A percentile compares a stretch with the other conserved stretches of the same genome.
Evolutionary conservation across 345 rosid genomes (phyloP).

Genomic region (Microthlaspi erraticum): DNA sequence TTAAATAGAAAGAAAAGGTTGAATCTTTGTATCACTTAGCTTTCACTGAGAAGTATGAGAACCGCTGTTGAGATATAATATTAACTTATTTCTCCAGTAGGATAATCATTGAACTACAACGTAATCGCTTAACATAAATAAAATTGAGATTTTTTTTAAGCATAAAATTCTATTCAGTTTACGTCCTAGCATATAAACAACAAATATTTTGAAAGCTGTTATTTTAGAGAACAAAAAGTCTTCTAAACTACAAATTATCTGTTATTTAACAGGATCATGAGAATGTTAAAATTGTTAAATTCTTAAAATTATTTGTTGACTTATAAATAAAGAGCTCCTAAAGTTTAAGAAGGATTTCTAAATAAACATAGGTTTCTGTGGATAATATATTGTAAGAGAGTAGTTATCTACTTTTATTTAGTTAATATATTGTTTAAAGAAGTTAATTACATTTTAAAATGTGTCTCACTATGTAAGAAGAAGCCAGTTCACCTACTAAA

Average conservation of each 20-base stretch:
- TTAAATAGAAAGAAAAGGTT: neutral
- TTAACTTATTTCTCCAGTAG: neutral
- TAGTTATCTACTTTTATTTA: too few relatives aligned
- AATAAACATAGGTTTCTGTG: neutral
- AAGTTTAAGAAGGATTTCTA: neutral
- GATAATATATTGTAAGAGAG: too few relatives aligned
- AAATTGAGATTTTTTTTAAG: too few relatives aligned
- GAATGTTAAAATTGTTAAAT: too few relatives aligned
- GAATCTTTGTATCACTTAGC: neutral
- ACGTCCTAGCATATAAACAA: too few relatives aligned
- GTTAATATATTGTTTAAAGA: too few relatives aligned
- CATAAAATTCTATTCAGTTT: too few relatives aligned
- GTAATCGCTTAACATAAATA: neutral
- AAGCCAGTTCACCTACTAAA: conserved; percentile 38
- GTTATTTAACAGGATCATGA: neutral
- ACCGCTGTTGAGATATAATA: neutral
- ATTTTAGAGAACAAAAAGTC: neutral
- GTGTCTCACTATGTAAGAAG: neutral
- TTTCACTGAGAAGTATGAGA: neutral
- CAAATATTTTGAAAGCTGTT: neutral
- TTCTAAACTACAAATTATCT: too few relatives aligned
- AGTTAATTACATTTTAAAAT: neutral
- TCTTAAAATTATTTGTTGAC: neutral
- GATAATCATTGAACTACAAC: neutral
- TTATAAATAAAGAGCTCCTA: neutral